These are phyloP conservation scores for Arachis monticola DNA, from an alignment of 331 rosid species.

Conservation along the genomic window DNA sequence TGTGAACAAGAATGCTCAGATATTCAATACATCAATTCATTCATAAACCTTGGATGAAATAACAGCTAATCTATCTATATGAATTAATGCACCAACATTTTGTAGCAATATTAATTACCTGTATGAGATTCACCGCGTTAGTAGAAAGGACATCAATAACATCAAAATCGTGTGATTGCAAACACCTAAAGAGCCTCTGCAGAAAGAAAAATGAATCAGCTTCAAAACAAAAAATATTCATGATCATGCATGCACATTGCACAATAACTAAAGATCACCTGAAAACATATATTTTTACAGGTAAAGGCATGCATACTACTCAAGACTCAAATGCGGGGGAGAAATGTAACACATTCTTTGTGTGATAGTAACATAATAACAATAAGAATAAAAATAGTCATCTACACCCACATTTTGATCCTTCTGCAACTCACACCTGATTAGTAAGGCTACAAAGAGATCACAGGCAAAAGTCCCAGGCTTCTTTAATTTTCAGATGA, in stretches of 20 bases:
- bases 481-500: background rate
- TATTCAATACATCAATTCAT: background rate
- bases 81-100: constrained; percentile 1
- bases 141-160: constrained; percentile 60
- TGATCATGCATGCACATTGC: background rate
- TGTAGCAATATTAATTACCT: constrained; percentile 56
- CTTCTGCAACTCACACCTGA: constrained; percentile 1
- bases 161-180: constrained; percentile 67
- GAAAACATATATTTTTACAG: background rate
- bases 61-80: constrained; percentile 14
- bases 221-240: background rate
- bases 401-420: constrained; percentile 21
- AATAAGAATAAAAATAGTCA: background rate
- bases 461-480: background rate
- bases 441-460: constrained; percentile 10
- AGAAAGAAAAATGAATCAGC: constrained; percentile 39
- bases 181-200: constrained; percentile 86
- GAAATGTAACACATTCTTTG: too few relatives aligned
- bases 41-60: constrained; percentile 3
- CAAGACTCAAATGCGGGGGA: too few relatives aligned
- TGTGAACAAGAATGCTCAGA: too few relatives aligned
- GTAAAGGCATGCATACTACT: background rate
- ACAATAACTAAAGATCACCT: background rate
- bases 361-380: background rate
- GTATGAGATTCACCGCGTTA: constrained; percentile 64